A percentile compares a stretch with the other conserved stretches of the same genome.
phyloP scores from a whole-genome alignment of 2,329 filamentous ascomycete genomes.

The Aspergillus nomiae region DNA sequence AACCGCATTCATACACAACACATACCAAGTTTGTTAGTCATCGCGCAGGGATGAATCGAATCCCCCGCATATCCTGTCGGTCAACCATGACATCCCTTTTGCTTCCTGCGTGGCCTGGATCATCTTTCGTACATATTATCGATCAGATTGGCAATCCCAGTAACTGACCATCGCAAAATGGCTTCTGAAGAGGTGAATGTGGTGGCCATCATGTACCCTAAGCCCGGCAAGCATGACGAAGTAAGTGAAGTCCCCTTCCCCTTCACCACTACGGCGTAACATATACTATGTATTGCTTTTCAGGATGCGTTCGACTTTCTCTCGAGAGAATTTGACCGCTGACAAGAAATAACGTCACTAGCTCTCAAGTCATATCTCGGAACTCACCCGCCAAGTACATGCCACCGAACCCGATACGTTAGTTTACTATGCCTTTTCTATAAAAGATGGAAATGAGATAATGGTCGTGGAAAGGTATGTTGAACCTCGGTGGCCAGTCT shows the following conservation, averaged over 20 bases:
- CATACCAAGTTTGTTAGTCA: constrained; percentile 1
- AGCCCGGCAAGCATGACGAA: constrained; percentile 35
- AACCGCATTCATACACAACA: not conserved
- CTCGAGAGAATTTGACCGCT: not conserved
- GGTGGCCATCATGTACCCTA: constrained; percentile 30
- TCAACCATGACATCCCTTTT: not conserved
- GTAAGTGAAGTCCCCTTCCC: constrained; percentile 17
- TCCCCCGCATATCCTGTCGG: not conserved
- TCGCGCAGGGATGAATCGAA: not conserved
- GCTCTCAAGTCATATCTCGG: constrained; percentile 28
- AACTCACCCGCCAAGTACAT: constrained; percentile 32
- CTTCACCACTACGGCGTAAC: not conserved
- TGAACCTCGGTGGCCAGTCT: not conserved
- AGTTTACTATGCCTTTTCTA: constrained; percentile 31
- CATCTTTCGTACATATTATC: not conserved
- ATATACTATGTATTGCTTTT: not conserved
- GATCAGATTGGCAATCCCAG: not conserved
- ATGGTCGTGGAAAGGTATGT: constrained; percentile 36
- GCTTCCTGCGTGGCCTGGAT: not conserved
- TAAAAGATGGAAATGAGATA: constrained; percentile 32
- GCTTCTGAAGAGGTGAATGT: constrained; percentile 32
- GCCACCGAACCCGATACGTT: constrained; percentile 35
- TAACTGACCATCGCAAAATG: constrained; percentile 19
- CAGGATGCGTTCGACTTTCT: not conserved
- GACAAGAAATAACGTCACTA: constrained; percentile 9